Evolutionary conservation across 164 flowering plant species (phyloP).

Genomic region (Chimonanthus salicifolius): DNA sequence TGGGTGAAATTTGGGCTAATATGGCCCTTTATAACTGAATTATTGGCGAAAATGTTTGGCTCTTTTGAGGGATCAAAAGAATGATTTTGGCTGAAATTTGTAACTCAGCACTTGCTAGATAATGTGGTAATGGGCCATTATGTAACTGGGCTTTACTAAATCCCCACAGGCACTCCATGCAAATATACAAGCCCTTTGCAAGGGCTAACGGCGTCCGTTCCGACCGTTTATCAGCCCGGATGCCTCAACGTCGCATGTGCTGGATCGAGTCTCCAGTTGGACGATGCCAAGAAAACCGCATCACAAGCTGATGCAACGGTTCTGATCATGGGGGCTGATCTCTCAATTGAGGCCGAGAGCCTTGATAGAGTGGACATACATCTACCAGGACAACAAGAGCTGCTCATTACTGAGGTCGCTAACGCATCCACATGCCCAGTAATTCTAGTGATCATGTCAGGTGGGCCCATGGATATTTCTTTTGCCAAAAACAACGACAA

Average conservation of each 20-base stretch:
- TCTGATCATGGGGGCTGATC: conserved; percentile 37
- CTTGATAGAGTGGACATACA: conserved; percentile 26
- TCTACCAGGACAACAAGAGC: conserved; percentile 35
- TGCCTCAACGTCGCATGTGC: conserved; percentile 8
- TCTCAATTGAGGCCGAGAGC: conserved; percentile 33
- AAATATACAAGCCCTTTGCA: conserved; percentile 9
- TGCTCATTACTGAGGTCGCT: conserved; percentile 22
- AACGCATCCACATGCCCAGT: conserved; percentile 26
- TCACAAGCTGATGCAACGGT: conserved; percentile 31
- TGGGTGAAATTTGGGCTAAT: too few relatives aligned
- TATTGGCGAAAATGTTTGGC: too few relatives aligned
- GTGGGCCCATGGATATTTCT: conserved; percentile 47
- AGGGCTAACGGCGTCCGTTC: not conserved
- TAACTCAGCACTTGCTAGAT: not conserved
- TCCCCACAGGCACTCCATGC: conserved; percentile 16
- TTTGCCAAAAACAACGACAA: conserved; percentile 29
- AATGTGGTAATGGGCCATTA: not conserved
- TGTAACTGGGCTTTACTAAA: not conserved
- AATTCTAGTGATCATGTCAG: conserved; percentile 31
- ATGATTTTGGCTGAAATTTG: too few relatives aligned
- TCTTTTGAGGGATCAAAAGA: too few relatives aligned
- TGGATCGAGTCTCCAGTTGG: conserved; percentile 6
- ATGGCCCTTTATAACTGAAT: too few relatives aligned
- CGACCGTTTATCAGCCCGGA: conserved; percentile 6
- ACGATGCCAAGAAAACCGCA: conserved; percentile 5